These are phyloP conservation scores for Ambrosia hybrid DNA, from an alignment of 140 eudicot species.

Conservation along the genomic window DNA sequence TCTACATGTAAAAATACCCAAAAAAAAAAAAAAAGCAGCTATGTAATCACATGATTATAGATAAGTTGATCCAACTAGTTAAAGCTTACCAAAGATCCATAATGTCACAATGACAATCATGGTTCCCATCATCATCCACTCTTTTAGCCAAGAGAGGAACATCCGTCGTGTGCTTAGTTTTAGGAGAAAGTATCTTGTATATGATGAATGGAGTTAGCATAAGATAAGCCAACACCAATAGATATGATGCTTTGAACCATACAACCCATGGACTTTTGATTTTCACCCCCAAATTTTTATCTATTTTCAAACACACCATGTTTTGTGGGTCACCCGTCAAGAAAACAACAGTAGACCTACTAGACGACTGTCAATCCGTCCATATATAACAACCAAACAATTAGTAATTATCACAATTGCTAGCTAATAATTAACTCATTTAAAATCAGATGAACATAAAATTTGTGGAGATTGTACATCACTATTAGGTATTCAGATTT, in stretches of 20 bases:
- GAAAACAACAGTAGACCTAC: slow-evolving; percentile 81
- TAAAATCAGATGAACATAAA: too few relatives aligned
- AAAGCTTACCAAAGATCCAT: slow-evolving; percentile 60
- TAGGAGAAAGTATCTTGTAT: slow-evolving; percentile 52
- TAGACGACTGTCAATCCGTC: slow-evolving; percentile 47
- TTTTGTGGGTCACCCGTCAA: slow-evolving; percentile 87
- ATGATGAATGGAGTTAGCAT: too few relatives aligned
- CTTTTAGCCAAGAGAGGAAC: slow-evolving; percentile 76
- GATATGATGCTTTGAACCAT: slow-evolving; percentile 55
- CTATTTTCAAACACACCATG: slow-evolving; percentile 67
- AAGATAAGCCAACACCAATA: too few relatives aligned
- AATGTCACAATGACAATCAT: slow-evolving; percentile 69
- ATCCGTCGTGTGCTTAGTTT: slow-evolving; percentile 63
- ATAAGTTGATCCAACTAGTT: too few relatives aligned
- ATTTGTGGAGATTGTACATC: too few relatives aligned
- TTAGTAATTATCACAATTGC: too few relatives aligned
- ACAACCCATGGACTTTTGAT: slow-evolving; percentile 57
- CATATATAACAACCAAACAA: too few relatives aligned
- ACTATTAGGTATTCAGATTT: too few relatives aligned
- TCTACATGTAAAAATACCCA: slow-evolving; percentile 23
- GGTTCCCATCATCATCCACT: slow-evolving; percentile 75
- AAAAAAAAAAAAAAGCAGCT: too few relatives aligned
- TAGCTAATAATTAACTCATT: too few relatives aligned
- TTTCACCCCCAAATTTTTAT: slow-evolving; percentile 63
- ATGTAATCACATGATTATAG: too few relatives aligned